These are phyloP conservation scores for Amanita polypyramis DNA, from an alignment of 768 basidiomycete species.

Conservation along the genomic window DNA sequence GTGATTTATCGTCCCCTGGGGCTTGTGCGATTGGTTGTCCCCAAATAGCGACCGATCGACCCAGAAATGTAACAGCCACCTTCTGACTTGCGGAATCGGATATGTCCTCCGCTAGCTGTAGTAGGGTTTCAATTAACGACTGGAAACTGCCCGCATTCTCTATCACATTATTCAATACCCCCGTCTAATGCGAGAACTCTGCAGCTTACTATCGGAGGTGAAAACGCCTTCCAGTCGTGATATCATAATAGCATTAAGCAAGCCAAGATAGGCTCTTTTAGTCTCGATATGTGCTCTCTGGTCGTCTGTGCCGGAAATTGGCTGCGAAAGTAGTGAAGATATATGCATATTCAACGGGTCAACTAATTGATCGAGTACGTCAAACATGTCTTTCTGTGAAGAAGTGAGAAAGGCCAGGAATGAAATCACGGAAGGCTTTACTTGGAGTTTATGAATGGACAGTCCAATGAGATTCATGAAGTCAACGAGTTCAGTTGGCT, in stretches of 20 bases:
- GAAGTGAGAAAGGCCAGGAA: slow-evolving; percentile 1
- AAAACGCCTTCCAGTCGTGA: slow-evolving; percentile 79
- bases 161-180: slow-evolving; percentile 10
- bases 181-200: neutral
- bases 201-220: slow-evolving; percentile 71
- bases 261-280: slow-evolving; percentile 77
- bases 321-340: slow-evolving; percentile 66
- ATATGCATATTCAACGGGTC: slow-evolving; percentile 82
- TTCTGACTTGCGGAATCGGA: slow-evolving; percentile 72
- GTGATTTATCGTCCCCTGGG: slow-evolving; percentile 20
- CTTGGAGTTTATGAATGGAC: slow-evolving; percentile 86
- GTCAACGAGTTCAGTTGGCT: slow-evolving; percentile 86
- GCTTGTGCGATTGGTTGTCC: slow-evolving; percentile 36
- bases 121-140: slow-evolving; percentile 63
- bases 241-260: slow-evolving; percentile 73
- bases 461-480: slow-evolving; percentile 94
- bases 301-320: slow-evolving; percentile 82
- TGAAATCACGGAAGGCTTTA: slow-evolving; percentile 18
- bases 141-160: slow-evolving; percentile 56
- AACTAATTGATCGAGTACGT: slow-evolving; percentile 84
- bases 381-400: slow-evolving; percentile 68
- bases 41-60: slow-evolving; percentile 58
- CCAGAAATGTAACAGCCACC: slow-evolving; percentile 71
- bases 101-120: slow-evolving; percentile 61
- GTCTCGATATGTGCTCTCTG: slow-evolving; percentile 67